These are phyloP conservation scores for Sarocladiaceae sp. DNA, from an alignment of 2,329 filamentous ascomycete genomes.

Conservation along the genomic window DNA sequence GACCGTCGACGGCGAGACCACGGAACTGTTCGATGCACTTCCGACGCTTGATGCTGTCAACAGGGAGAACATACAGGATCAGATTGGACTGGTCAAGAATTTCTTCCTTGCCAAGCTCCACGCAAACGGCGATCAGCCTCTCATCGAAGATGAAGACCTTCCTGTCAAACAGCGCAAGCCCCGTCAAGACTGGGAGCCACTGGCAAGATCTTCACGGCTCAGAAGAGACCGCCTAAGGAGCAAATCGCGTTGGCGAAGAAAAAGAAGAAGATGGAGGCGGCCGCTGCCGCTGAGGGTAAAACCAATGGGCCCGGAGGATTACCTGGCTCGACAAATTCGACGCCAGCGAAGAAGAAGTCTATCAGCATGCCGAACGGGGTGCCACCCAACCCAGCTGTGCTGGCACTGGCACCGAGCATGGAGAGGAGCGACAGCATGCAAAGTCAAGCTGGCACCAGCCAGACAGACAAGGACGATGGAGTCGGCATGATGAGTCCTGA, in stretches of 20 bases:
- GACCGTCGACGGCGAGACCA: conserved; percentile 53
- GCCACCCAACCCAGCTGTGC: conserved; percentile 33
- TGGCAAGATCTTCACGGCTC: conserved; percentile 81
- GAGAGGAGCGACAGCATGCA: conserved; percentile 55
- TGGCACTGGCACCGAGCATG: conserved; percentile 46
- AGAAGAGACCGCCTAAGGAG: conserved; percentile 78
- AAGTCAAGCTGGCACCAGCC: conserved; percentile 54
- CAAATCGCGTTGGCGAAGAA: conserved; percentile 82
- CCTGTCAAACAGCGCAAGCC: conserved; percentile 84
- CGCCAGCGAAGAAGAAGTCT: conserved; percentile 51
- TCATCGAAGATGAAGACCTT: conserved; percentile 92
- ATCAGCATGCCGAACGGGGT: conserved; percentile 30
- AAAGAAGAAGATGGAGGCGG: conserved; percentile 73
- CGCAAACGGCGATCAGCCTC: conserved; percentile 71
- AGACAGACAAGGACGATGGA: conserved; percentile 63
- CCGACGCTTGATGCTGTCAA: conserved; percentile 73
- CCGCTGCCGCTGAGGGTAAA: conserved; percentile 42
- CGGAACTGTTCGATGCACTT: conserved; percentile 63
- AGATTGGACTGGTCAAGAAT: conserved; percentile 84
- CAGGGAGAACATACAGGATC: conserved; percentile 67
- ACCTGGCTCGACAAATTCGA: conserved; percentile 29
- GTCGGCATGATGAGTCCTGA: conserved; percentile 83
- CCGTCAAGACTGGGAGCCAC: conserved; percentile 61
- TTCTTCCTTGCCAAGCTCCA: conserved; percentile 91
- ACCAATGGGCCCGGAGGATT: conserved; percentile 29